Evolutionary conservation across 306 rosid genomes (phyloP), one percentile per base, ranked within the genome.

Genomic region (Crotalaria pallida): DNA sequence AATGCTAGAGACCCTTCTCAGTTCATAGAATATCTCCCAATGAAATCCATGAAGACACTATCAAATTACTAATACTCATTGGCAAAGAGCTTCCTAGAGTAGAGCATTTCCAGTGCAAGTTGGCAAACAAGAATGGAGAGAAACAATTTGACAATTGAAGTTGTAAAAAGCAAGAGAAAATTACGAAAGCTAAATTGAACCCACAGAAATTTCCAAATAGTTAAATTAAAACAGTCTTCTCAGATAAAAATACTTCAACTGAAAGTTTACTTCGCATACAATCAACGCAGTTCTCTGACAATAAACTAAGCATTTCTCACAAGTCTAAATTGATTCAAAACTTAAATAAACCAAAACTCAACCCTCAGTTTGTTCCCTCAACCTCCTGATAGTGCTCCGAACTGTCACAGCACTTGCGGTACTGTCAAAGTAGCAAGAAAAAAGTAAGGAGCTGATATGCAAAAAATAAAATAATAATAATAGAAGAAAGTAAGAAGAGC

Each of bases 401-500:
- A 92, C 96, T 7, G 98, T 92, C 72, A 89, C 96, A 1, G 95
- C 98, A 78, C 88, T 83, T 0, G 98, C 95, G 9, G 98, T 92
- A 67, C 98, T 92, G 88, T 59, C 21, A 79, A 43, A 70, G 12
- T 1, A 50, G 1, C 2, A 8, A 74, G 10, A 78, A 73, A 15
- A 62, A 33, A 18, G 67, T 78, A 10, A 78, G 18, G 19, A 4
- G 7, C 0, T 26, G 10, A 12, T 7, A 7, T 6, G 0, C 15
- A 3, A 31, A 44, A 36, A 34, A n/a, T n/a, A n/a, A 31, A 31
- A 0, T 1, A 31, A 31, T 8, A 31, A 31, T 31, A 5, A 31
- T 8, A 31, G 36, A 31, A 31, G 10, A 58, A 9, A n/a, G 16
- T 12, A 41, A 22, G 0, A 49, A 64, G 45, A 58, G 19, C 38